Base-by-base conservation (phyloP, 2,329 filamentous ascomycete genomes). In the Akanthomyces muscarius region DNA sequence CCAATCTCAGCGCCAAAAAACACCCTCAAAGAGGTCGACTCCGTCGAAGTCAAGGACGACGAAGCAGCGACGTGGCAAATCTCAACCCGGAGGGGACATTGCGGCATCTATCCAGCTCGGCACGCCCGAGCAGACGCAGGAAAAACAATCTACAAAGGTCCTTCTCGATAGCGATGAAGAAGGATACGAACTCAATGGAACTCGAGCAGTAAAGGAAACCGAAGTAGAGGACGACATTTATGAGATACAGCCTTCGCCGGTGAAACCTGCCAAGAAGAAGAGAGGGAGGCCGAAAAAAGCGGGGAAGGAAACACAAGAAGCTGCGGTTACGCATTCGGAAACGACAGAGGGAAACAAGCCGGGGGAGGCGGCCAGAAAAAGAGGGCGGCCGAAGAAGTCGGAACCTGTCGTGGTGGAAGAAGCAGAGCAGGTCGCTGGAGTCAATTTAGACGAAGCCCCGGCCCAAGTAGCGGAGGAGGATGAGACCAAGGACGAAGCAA, bases 321-420 rank as follows among this genome's bases (percentile, higher is more conserved):
- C 14, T 6, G 8, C 13, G 7, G 30, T 8, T 5, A 13, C 23
- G n/a, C 33, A 16, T 16, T 47, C 48, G 66, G 59, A 76, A 73
- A 2, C 21, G 23, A 14, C 16, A 21, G 47, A 57, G 42, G 14
- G 16, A 28, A 42, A 30, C 36, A 54, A 41, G 3, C n/a, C 30
- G n/a, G 45, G 1, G 14, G 33, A 48, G 10, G n/a, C 1, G 6
- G 2, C 48, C 61, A 78, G 74, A 68, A 77, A 74, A 64, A 72
- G 79, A 56, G 80, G 80, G 4, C 73, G 79, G 23, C 78, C 79
- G 18, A 76, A 72, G 63, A 81, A 80, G 62, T 65, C 68, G 2
- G 71, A 71, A 28, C 69, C 70, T 48, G 61, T 53, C 14, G 52
- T 47, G n/a, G 23, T 36, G 36, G 45, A 57, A 25, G 28, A 38